Base-by-base conservation (phyloP, 2,329 filamentous ascomycete genomes). In the Berkeleyomyces basicola region DNA sequence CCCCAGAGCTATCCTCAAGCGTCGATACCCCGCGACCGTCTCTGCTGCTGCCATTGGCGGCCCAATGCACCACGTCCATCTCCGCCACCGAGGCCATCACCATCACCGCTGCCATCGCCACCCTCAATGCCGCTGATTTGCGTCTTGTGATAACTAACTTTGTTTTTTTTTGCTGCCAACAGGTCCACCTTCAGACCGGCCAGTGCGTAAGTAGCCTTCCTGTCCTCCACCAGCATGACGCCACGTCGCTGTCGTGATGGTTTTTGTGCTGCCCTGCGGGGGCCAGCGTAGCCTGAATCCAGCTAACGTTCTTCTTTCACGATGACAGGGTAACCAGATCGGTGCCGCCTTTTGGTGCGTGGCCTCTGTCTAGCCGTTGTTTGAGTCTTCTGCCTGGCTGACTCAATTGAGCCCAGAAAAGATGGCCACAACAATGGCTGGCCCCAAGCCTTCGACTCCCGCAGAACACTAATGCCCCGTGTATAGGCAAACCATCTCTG, bases 141-240 rank as follows among this genome's bases (percentile, higher is more conserved):
- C 42, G 14, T 53, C n/a, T 44, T 16, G 14, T 42, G 39, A 61
- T 64, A 39, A 40, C 63, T 65, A 65, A 63, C 63, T 3, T 43
- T 39, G 40, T 31, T 43, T 62, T 44, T 67, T 68, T 16, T 37
- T 16, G 31, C 49, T 72, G 79, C 73, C 90, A 72, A 82, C 74
- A 97, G 92, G 92, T 97, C 79, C 93, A 99, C 80, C 90, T 99
- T 72, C 93, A 99, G 82, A 99, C 93, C 83, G 93, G 93, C 78
- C 93, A 99, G 86, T 97, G 93, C 82, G 92, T 96, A 79, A 79
- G 79, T 80, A 57, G 39, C 16, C 59, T 58, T 37, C 31, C 58
- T 37, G 16, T 51, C 43, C 39, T 44, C 16, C 23, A 36, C n/a
- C 10, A 63, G 6, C 1, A 53, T 39, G n/a, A 16, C 47, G 23